Base-by-base conservation (phyloP, 768 basidiomycete genomes). In the Hypsizygus marmoreus region DNA sequence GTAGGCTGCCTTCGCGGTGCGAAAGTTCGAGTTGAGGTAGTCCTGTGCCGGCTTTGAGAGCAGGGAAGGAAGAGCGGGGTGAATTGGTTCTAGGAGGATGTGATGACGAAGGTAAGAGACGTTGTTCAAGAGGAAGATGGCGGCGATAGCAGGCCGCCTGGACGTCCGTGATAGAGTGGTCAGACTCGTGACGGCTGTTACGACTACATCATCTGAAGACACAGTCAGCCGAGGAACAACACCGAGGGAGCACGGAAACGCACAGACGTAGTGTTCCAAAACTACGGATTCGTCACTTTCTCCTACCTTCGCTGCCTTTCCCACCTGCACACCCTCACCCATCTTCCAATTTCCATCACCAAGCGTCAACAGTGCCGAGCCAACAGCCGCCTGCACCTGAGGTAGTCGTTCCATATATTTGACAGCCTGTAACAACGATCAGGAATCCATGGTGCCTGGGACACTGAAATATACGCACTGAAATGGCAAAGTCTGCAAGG, bases 281-380 rank as follows among this genome's bases (percentile, higher is more conserved):
- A 92, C 72, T 13, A 74, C 67, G 29, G 65, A 67, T 55, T 85
- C 82, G 44, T 82, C 83, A 8, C 72, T 72, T 23, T 81, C 84
- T 4, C 69, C 71, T 1, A 68, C 52, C 43, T 79, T 78, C 6
- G 64, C 50, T 2, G 59, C 61, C 54, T 79, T 81, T 8, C 77
- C 79, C 5, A 86, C 80, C 54, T 76, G 74, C 16, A 88, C 74
- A 4, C 88, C 89, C 49, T 89, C 88, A 4, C 91, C 91, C 90
- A 93, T 92, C 65, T 81, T 88, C 91, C 91, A 92, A 53, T 92
- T 92, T 8, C 91, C 91, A 49, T 93, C 90, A 0, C 91, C 91
- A 1, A 93, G 76, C 2, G 82, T 78, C 30, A 81, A 61, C 28
- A 92, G 68, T 0, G 84, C 82, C 1, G 86, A 71, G 1, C 77